Base-by-base conservation (phyloP, 164 flowering plant species). In the Tetrastigma voinierianum region DNA sequence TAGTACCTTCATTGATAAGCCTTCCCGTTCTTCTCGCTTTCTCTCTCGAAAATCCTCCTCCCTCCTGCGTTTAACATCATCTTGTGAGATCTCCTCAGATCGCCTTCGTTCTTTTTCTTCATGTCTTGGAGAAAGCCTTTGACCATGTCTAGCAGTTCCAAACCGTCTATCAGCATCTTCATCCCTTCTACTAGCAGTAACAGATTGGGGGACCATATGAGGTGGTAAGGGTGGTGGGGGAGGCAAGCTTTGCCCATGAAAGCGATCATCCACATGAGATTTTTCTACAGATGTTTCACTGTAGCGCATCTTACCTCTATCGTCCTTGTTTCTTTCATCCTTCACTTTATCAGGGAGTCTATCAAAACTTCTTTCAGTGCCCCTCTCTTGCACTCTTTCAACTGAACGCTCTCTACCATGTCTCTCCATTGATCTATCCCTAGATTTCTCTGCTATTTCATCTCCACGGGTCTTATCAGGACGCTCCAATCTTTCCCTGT, bases 221-320 rank as follows among this genome's bases (percentile, higher is more conserved):
- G 94, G 87, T 7, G 95, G 98, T 47, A n/a, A n/a, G 18, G 98
- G 99, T 17, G 99, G 98, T 24, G n/a, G n/a, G 99, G 99, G 98
- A n/a, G 99, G 99, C 71, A 96, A 84, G 71, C 76, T 83, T n/a
- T 96, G 97, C 69, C 87, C 88, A 77, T 86, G 90, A 67, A 85
- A 86, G 25, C 93, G 84, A 54, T 95, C 97, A 76, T 90, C 97
- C 51, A 17, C 32, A 78, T 84, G 87, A 68, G 86, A 74, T 67
- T 87, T 90, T 24, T 90, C 98, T 48, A 32, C 45, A 61, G 87
- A 74, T 55, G 76, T n/a, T 55, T 94, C 98, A n/a, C 59, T 66
- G 59, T 86, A 70, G 9, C 93, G 82, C 58, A 70, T 15, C 75
- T 83, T 93, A 44, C 72, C 64, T 57, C 94, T 82, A 15, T 90